A percentile compares a stretch with the other conserved stretches of the same genome.
These are phyloP conservation scores for Oxalis stricta DNA, from an alignment of 441 rosid species.

Conservation along the genomic window DNA sequence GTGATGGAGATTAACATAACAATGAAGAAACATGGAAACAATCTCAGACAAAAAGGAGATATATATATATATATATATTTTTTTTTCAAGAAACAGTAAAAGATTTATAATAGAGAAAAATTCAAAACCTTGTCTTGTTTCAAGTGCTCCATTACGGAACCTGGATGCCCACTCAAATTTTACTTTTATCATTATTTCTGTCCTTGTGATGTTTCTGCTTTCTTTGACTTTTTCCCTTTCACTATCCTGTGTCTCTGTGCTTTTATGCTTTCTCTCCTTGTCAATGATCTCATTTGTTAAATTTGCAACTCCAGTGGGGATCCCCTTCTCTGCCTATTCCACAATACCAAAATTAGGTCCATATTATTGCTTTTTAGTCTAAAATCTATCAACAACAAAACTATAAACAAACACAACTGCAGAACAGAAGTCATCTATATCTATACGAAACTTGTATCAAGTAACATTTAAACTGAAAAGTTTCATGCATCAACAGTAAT, in stretches of 20 bases:
- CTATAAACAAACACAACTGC: too few relatives aligned
- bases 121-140: slow-evolving; percentile 11
- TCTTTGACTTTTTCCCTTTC: too few relatives aligned
- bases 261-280: slow-evolving; percentile 47
- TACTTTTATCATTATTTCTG: slow-evolving; percentile 10
- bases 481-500: too few relatives aligned
- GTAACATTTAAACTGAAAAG: too few relatives aligned
- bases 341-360: not conserved
- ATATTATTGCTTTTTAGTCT: too few relatives aligned
- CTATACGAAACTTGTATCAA: too few relatives aligned
- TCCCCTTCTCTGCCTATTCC: slow-evolving; percentile 37
- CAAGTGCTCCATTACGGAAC: slow-evolving; percentile 13
- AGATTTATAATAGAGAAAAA: too few relatives aligned
- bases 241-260: slow-evolving; percentile 35
- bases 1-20: not conserved
- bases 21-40: not conserved
- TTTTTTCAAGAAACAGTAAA: too few relatives aligned
- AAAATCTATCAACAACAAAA: too few relatives aligned
- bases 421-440: too few relatives aligned
- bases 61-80: too few relatives aligned
- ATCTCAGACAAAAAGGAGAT: not conserved
- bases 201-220: slow-evolving; percentile 21
- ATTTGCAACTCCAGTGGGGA: slow-evolving; percentile 30
- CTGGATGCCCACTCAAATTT: slow-evolving; percentile 6
- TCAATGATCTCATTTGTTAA: slow-evolving; percentile 38